Conservation (phyloP, 2,329 filamentous ascomycete species). For the Fusarium sp. region DNA sequence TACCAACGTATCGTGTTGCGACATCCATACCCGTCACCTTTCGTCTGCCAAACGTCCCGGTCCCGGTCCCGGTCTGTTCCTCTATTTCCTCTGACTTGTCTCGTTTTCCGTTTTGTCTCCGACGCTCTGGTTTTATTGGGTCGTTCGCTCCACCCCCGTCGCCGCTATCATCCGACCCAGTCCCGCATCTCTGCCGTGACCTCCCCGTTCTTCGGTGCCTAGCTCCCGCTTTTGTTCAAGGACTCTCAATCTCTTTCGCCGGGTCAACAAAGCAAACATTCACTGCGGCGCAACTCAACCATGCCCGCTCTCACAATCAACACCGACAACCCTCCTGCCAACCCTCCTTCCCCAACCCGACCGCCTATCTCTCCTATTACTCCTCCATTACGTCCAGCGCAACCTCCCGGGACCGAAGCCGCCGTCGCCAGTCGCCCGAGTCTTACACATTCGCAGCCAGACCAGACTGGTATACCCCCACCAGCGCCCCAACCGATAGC, state of each 20-base stretch:
- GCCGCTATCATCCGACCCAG: constrained; percentile 11
- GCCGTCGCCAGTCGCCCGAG: constrained; percentile 49
- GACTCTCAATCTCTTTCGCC: background rate
- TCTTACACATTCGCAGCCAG: constrained; percentile 61
- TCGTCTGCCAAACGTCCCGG: background rate
- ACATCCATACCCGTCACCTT: constrained; percentile 8
- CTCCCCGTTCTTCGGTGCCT: constrained; percentile 36
- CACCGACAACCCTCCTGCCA: constrained; percentile 48
- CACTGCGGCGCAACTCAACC: constrained; percentile 20
- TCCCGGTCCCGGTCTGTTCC: background rate
- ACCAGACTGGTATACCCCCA: constrained; percentile 58
- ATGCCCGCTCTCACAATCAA: constrained; percentile 53
- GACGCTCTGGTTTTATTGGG: constrained; percentile 16
- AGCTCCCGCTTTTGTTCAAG: constrained; percentile 11
- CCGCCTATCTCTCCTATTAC: constrained; percentile 69
- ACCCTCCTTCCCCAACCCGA: constrained; percentile 59
- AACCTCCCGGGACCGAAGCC: constrained; percentile 43
- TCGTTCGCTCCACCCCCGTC: constrained; percentile 2
- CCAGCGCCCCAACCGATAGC: constrained; percentile 66
- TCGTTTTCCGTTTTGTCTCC: constrained; percentile 6
- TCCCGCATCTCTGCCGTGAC: constrained; percentile 11
- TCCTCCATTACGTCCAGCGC: constrained; percentile 59
- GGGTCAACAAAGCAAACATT: constrained; percentile 18
- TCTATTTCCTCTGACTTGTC: background rate
- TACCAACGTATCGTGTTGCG: constrained; percentile 2